These are phyloP conservation scores for Yamadazyma tumulicola DNA, from an alignment of 805 yeast species.

Conservation along the genomic window DNA sequence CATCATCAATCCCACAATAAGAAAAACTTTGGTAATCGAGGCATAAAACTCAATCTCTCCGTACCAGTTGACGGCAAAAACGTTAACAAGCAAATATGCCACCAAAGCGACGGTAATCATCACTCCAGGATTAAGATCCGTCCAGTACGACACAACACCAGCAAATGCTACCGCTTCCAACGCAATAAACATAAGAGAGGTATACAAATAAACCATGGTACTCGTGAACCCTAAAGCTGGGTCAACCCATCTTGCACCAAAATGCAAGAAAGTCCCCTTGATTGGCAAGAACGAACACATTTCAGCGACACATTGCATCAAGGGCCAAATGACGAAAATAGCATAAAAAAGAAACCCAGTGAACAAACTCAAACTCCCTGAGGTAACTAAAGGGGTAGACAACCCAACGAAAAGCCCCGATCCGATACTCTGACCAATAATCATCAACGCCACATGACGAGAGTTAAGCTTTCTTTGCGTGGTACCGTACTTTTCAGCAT, in stretches of 20 bases:
- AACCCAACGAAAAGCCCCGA: constrained; percentile 35
- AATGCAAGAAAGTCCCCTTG: constrained; percentile 33
- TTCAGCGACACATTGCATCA: constrained; percentile 36
- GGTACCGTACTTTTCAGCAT: constrained; percentile 25
- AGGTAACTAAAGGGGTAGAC: constrained; percentile 25
- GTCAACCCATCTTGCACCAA: constrained; percentile 32
- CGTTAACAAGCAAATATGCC: constrained; percentile 25
- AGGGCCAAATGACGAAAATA: constrained; percentile 28
- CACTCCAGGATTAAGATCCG: constrained; percentile 28
- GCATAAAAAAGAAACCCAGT: constrained; percentile 30
- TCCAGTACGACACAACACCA: constrained; percentile 27
- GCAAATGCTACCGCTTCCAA: constrained; percentile 33
- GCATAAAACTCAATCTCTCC: constrained; percentile 45
- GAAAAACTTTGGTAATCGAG: constrained; percentile 30
- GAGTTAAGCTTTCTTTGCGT: constrained; percentile 26
- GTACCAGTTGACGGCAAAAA: constrained; percentile 30
- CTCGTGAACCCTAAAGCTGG: constrained; percentile 36
- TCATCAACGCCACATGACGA: constrained; percentile 33
- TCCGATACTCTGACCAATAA: constrained; percentile 34
- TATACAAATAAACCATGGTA: constrained; percentile 30
- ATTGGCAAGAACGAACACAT: constrained; percentile 36
- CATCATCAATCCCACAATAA: constrained; percentile 31
- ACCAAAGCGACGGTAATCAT: constrained; percentile 28
- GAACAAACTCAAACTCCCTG: constrained; percentile 34
- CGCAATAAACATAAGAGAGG: constrained; percentile 31